Conservation (phyloP, 139 green algal genomes). For the Asterochloris erici region DNA sequence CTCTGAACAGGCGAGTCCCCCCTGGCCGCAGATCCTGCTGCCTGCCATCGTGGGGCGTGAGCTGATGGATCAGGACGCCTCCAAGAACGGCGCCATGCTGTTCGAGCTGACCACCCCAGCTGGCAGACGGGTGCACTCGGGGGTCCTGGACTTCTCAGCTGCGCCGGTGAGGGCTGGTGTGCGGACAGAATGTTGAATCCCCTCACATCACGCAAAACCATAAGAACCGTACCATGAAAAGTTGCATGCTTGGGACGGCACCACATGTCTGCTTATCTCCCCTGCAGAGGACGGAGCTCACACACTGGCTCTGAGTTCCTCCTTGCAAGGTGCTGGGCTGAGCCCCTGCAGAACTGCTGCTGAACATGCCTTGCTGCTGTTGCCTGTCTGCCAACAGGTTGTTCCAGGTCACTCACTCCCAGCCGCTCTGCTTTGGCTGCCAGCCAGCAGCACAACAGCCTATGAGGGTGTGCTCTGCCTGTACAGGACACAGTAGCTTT, state of each 20-base stretch:
- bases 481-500: background rate
- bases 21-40: slow-evolving; percentile 49
- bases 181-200: no score
- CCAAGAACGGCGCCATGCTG: slow-evolving; percentile 69
- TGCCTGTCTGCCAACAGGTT: slow-evolving; percentile 26
- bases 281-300: no score
- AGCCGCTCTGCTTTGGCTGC: slow-evolving; percentile 56
- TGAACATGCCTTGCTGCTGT: no score
- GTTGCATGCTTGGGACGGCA: no score
- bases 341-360: no score
- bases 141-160: slow-evolving; percentile 76
- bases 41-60: slow-evolving; percentile 48
- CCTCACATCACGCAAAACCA: no score
- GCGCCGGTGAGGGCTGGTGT: slow-evolving; percentile 46
- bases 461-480: no score
- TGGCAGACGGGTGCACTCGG: slow-evolving; percentile 50
- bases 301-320: no score
- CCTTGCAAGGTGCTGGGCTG: no score
- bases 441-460: background rate
- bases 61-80: slow-evolving; percentile 70
- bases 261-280: no score
- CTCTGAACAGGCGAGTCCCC: no score
- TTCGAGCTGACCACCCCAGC: slow-evolving; percentile 52
- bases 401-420: slow-evolving; percentile 58
- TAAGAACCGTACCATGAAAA: no score